A percentile compares a stretch with the other conserved stretches of the same genome.
Conservation (phyloP, 805 yeast species). For the Metschnikowia henanensis region DNA sequence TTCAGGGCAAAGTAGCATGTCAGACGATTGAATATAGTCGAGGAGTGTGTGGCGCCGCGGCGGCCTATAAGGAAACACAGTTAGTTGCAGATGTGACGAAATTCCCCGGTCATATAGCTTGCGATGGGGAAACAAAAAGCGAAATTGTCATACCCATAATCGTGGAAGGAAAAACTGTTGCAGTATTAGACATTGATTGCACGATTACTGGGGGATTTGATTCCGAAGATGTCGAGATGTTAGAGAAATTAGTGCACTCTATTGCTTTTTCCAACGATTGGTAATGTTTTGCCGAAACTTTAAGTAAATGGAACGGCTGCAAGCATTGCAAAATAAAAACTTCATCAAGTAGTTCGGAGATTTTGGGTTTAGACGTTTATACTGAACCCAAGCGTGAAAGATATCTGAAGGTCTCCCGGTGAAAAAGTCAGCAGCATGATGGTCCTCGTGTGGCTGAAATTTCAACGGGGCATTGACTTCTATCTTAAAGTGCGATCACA, state of each 20-base stretch:
- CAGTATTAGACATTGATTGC: constrained; percentile 90
- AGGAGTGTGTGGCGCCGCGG: constrained; percentile 95
- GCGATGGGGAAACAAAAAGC: constrained; percentile 93
- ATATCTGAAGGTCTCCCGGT: too few relatives aligned
- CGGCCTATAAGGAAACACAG: constrained; percentile 56
- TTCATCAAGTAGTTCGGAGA: too few relatives aligned
- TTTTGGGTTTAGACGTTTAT: too few relatives aligned
- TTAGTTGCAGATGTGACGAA: constrained; percentile 73
- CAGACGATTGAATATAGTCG: constrained; percentile 73
- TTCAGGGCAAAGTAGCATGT: constrained; percentile 96
- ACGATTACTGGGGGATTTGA: constrained; percentile 63
- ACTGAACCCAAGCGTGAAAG: too few relatives aligned
- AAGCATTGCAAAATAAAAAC: too few relatives aligned
- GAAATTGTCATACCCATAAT: constrained; percentile 89
- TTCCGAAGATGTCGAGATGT: constrained; percentile 52
- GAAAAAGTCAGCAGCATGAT: too few relatives aligned
- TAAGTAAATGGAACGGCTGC: too few relatives aligned
- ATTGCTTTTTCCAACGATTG: constrained; percentile 10
- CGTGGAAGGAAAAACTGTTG: constrained; percentile 46
- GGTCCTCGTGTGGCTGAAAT: too few relatives aligned
- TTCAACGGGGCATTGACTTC: too few relatives aligned
- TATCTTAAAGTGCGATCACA: too few relatives aligned
- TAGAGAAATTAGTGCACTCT: constrained; percentile 56
- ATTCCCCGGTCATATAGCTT: constrained; percentile 93
- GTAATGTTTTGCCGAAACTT: constrained; percentile 1